Base-by-base conservation (phyloP, 495 filamentous ascomycete species). In the Aspergillus saccharolyticus region DNA sequence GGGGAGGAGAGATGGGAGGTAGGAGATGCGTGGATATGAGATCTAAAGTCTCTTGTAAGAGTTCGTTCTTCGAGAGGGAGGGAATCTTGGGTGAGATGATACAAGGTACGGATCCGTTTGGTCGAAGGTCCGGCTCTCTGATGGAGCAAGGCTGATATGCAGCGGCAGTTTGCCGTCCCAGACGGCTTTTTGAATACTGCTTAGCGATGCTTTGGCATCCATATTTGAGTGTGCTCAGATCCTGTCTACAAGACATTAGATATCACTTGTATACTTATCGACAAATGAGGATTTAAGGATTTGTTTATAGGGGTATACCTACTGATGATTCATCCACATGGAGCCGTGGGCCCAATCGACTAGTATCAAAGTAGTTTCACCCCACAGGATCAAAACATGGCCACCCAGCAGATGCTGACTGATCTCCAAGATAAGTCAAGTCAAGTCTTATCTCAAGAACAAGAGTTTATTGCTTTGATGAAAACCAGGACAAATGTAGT, bases 1-100 rank as follows among this genome's bases (percentile, higher is more conserved):
- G n/a, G 87, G 87, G 16, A 96, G 80, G 44, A 97, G 81, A 45
- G 95, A 82, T 33, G 80, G 80, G 8, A 87, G 80, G 78, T 88
- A 88, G 60, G 76, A 75, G 54, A 80, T 72, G 7, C 84, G 76
- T 20, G 82, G 80, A 25, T 79, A 84, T 28, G 73, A 73, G 44
- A 79, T 71, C 73, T 83, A 30, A 44, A 21, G 3, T 43, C 46
- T 0, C 67, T 47, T 69, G 62, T 24, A 21, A 16, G 30, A 9
- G 39, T 4, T 17, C 18, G 0, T 6, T 17, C 15, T 9, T 18
- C 33, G 18, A 33, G 54, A 24, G 25, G 19, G 19, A 39, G 46
- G n/a, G n/a, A n/a, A n/a, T n/a, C 10, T 30, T 30, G 4, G 10
- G 10, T 30, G 19, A 30, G 20, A 54, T 61, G 45, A n/a, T 75